A percentile compares a stretch with the other conserved stretches of the same genome.
These are phyloP conservation scores for Cercospora nicotianae DNA, from an alignment of 2,329 filamentous ascomycete species.

Conservation along the genomic window DNA sequence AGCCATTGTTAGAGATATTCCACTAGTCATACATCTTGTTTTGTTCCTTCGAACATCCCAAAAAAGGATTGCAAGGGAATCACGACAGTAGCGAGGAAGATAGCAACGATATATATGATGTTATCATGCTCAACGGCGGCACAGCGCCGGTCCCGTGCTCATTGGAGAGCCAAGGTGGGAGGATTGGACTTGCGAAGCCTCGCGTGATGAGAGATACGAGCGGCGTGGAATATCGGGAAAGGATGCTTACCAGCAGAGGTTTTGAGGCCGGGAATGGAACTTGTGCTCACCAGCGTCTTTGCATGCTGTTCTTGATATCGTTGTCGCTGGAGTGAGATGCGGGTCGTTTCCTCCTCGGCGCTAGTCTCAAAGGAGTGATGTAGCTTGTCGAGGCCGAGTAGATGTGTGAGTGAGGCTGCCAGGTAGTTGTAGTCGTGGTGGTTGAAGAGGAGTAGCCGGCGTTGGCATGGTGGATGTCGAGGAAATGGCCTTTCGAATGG, in stretches of 20 bases:
- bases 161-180: constrained; percentile 12
- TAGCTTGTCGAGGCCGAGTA: constrained; percentile 15
- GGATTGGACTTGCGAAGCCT: background rate
- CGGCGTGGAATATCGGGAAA: background rate
- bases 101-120: background rate
- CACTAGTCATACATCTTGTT: background rate
- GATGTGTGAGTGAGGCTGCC: constrained; percentile 11
- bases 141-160: constrained; percentile 7
- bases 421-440: constrained; percentile 20
- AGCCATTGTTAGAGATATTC: constrained; percentile 12
- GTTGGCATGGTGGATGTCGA: constrained; percentile 30
- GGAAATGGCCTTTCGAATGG: constrained; percentile 25
- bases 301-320: constrained; percentile 31
- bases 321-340: constrained; percentile 36
- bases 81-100: background rate
- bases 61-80: background rate
- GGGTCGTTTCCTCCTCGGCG: constrained; percentile 32
- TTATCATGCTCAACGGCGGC: background rate
- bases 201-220: background rate
- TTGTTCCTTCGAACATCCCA: background rate
- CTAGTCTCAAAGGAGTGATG: constrained; percentile 24
- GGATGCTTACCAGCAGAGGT: constrained; percentile 40
- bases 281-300: constrained; percentile 28
- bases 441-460: constrained; percentile 23
- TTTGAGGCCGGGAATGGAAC: constrained; percentile 38